A percentile compares a stretch with the other conserved stretches of the same genome.
These are phyloP conservation scores for Penicillium fimorum DNA, from an alignment of 495 filamentous ascomycete species.

Conservation along the genomic window DNA sequence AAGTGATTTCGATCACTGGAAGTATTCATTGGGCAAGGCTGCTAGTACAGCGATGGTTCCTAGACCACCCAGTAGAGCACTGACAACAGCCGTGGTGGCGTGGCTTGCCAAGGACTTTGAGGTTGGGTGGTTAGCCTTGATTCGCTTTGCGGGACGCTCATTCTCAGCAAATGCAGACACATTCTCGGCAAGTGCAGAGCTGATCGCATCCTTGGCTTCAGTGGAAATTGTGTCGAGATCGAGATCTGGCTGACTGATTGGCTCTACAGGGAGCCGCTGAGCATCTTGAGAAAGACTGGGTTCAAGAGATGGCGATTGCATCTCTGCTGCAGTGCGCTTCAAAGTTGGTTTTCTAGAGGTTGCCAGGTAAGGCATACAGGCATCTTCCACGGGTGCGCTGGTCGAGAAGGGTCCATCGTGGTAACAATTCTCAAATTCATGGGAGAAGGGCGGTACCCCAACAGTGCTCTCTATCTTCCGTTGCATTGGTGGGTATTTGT, in stretches of 20 bases:
- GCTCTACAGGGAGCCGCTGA: conserved; percentile 7
- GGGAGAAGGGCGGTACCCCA: not conserved
- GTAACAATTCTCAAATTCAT: not conserved
- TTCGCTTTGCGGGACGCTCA: conserved; percentile 34
- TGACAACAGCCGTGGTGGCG: conserved; percentile 44
- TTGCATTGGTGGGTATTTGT: not conserved
- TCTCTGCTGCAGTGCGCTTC: conserved; percentile 41
- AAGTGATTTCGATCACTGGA: conserved; percentile 19
- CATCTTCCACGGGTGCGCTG: not conserved
- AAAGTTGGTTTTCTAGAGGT: not conserved
- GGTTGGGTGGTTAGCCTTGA: conserved; percentile 23
- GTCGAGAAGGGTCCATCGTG: conserved; percentile 5
- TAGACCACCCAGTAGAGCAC: conserved; percentile 48
- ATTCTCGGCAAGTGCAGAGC: conserved; percentile 19
- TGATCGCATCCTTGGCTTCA: conserved; percentile 18
- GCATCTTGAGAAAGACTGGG: conserved; percentile 9
- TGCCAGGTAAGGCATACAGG: no score
- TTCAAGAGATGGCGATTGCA: conserved; percentile 18
- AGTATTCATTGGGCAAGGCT: conserved; percentile 44
- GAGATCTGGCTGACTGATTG: conserved; percentile 28
- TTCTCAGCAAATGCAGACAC: not conserved
- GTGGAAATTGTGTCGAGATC: conserved; percentile 21
- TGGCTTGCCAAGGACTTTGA: conserved; percentile 34
- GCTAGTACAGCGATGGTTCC: conserved; percentile 51
- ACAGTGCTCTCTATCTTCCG: not conserved